Percentiles rank a stretch among this genome's conserved stretches.
phyloP scores from a whole-genome alignment of 192 early-diverging fungal species.

The Podila horticola region DNA sequence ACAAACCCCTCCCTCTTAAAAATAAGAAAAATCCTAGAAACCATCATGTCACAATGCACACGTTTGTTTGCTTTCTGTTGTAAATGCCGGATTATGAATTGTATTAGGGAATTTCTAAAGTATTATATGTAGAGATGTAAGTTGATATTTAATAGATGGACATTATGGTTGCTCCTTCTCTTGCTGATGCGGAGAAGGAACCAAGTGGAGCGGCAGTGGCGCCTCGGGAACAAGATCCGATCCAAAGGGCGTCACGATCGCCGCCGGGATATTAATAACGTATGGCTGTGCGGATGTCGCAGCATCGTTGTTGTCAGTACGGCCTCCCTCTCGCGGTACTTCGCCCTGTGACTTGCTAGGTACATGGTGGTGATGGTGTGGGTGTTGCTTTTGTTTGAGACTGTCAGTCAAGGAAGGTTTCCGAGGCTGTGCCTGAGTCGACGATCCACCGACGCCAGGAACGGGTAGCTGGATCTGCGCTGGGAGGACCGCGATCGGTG shows the following conservation, averaged over 20 bases:
- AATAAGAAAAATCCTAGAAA: no score
- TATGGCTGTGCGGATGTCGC: background rate
- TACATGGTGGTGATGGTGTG: no score
- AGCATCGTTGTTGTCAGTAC: background rate
- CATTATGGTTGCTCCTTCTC: background rate
- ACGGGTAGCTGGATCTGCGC: conserved; percentile 13
- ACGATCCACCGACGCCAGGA: background rate
- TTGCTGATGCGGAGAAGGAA: conserved; percentile 1
- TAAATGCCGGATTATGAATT: no score
- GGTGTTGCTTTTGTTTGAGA: no score
- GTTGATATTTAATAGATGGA: no score
- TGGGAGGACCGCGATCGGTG: conserved; percentile 5
- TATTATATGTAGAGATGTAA: no score
- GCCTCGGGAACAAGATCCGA: conserved; percentile 15
- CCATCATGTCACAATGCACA: no score
- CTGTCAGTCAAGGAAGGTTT: background rate
- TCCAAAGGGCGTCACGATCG: conserved; percentile 20
- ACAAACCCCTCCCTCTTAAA: no score
- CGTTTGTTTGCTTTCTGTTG: no score
- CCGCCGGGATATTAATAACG: background rate
- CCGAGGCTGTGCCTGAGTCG: background rate
- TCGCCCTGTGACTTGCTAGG: background rate
- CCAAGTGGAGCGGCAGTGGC: conserved; percentile 19
- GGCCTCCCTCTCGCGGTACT: background rate
- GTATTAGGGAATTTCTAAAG: no score